phyloP scores from a whole-genome alignment of 805 yeast species.

The Priceomyces melissophilus region DNA sequence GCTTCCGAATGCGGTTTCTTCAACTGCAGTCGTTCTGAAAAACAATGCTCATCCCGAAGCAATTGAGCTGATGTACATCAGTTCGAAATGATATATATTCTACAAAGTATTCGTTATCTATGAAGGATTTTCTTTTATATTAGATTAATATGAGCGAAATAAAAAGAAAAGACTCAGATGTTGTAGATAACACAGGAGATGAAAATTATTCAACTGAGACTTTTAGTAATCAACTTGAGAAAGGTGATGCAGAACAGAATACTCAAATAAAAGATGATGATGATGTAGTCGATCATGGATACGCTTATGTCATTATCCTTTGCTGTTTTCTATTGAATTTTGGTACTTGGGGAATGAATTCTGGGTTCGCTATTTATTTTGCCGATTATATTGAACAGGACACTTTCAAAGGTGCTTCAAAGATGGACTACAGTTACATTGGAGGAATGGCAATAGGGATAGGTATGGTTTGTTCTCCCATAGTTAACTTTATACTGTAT shows the following conservation, averaged over 20 bases:
- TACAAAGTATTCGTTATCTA: too few species aligned
- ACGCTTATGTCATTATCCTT: constrained; percentile 61
- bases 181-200: too few species aligned
- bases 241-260: constrained; percentile 2
- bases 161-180: too few species aligned
- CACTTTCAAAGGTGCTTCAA: constrained; percentile 51
- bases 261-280: constrained; percentile 6
- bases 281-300: constrained; percentile 51
- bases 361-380: constrained; percentile 63
- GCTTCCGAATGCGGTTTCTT: too few species aligned
- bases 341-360: constrained; percentile 71
- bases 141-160: too few species aligned
- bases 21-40: too few species aligned
- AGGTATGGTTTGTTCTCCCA: constrained; percentile 51
- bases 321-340: constrained; percentile 51
- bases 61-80: too few species aligned
- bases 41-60: too few species aligned
- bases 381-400: constrained; percentile 51
- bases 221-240: background rate
- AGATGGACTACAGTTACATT: constrained; percentile 59
- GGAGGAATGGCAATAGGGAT: constrained; percentile 66
- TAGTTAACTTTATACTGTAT: constrained; percentile 46
- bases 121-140: too few species aligned
- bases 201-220: too few species aligned
- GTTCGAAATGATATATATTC: too few species aligned